phyloP scores from a whole-genome alignment of 768 basidiomycete species.

The Kwoniella heveanensis region DNA sequence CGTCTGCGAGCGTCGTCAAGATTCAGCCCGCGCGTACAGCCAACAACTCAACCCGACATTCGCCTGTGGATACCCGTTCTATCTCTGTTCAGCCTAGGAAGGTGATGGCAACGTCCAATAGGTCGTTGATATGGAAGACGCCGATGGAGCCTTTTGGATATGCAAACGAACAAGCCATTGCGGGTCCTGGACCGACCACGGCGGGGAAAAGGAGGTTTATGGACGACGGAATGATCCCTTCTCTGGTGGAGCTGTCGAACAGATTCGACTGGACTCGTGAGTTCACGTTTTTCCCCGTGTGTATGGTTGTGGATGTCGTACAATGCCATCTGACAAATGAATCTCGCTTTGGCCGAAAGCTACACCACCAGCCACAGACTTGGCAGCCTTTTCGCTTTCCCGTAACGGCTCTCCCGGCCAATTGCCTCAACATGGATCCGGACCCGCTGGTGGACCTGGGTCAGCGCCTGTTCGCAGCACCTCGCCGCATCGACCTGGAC shows the following conservation, averaged over 20 bases:
- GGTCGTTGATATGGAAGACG: conserved; percentile 20
- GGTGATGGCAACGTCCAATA: conserved; percentile 1
- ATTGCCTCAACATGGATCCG: neutral
- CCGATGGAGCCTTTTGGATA: conserved; percentile 11
- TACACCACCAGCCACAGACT: conserved; percentile 20
- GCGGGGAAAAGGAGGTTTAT: conserved; percentile 15
- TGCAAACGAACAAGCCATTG: neutral
- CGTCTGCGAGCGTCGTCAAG: neutral
- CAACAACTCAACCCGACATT: neutral
- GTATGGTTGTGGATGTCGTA: neutral
- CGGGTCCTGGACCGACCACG: conserved; percentile 16
- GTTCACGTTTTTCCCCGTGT: conserved; percentile 3
- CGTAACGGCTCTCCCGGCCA: neutral
- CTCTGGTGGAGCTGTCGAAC: conserved; percentile 10
- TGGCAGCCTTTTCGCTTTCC: conserved; percentile 22
- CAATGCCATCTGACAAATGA: neutral
- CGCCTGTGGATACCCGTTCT: neutral
- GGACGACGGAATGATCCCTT: conserved; percentile 28
- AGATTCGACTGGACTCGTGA: conserved; percentile 27
- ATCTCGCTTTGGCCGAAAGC: conserved; percentile 6
- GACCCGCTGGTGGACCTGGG: neutral
- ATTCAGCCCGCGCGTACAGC: neutral
- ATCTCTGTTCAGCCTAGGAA: neutral
- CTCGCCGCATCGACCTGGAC: neutral
- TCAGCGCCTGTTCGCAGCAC: neutral